These are phyloP conservation scores for Kitagawia praeruptora DNA, from an alignment of 129 eudicot genomes.

Conservation along the genomic window DNA sequence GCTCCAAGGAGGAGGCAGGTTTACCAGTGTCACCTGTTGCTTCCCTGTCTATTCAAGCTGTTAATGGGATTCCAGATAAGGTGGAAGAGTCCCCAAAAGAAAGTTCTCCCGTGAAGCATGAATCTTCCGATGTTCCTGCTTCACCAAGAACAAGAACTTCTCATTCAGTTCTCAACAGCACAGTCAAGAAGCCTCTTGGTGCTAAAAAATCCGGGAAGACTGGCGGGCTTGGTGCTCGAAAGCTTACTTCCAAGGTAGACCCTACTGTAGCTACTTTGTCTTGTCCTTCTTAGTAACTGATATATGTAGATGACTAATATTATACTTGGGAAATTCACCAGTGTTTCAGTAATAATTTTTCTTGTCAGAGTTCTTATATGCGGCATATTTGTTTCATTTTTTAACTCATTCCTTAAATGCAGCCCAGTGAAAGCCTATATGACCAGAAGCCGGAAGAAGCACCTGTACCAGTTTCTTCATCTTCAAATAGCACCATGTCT, in stretches of 20 bases:
- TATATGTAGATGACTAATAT: background rate
- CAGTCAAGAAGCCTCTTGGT: conserved; percentile 62
- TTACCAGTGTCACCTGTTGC: conserved; percentile 57
- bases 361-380: background rate
- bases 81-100: conserved; percentile 41
- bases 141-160: conserved; percentile 51
- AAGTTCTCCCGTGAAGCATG: conserved; percentile 34
- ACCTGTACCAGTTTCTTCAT: conserved; percentile 48
- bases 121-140: conserved; percentile 32
- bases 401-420: conserved; percentile 15
- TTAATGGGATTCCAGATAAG: conserved; percentile 44
- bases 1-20: conserved; percentile 41
- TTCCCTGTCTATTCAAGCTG: conserved; percentile 33
- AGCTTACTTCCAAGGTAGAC: conserved; percentile 67
- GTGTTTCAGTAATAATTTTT: background rate
- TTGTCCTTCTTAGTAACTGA: background rate
- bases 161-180: conserved; percentile 24
- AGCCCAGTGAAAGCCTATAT: conserved; percentile 71
- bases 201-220: conserved; percentile 66
- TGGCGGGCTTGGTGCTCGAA: conserved; percentile 80
- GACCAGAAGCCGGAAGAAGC: conserved; percentile 88
- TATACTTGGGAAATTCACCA: background rate
- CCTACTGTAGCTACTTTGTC: background rate
- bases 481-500: conserved; percentile 32
- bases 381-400: background rate